Evolutionary conservation across 1,284 basidiomycete genomes (phyloP), one percentile per base, ranked within the genome.

Genomic region (Singerocomus inundabilis): DNA sequence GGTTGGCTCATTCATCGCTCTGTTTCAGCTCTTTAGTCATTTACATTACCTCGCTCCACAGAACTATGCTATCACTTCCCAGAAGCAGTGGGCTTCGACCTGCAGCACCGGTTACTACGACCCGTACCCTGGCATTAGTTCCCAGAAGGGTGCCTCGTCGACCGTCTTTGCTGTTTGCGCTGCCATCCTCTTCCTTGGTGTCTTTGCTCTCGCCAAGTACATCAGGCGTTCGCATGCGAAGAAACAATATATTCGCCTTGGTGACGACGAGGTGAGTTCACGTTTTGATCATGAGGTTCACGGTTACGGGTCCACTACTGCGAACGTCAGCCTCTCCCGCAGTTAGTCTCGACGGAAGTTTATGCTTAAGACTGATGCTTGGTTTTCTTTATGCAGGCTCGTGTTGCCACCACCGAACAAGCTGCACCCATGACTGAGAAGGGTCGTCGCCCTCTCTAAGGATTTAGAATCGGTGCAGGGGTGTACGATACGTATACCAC

Each of bases 41-140:
- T 45, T 45, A 37, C 42, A 49, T 50, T 34, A 18, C 35, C 25
- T 48, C 33, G 12, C 37, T 18, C 31, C 15, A 4, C 51, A 84
- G 85, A 78, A 77, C 62, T 78, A 83, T 24, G 81, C 81, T 45
- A 81, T 88, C 71, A 77, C 76, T 48, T 82, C 77, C 68, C 85
- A 85, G 74, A 76, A 72, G 67, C 77, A 86, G 61, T 88, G 85
- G 85, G 77, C 75, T 53, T 71, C 79, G 39, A 74, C 76, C 40
- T 87, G 85, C 71, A 72, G 72, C 57, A 26, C 62, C 34, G 53
- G 54, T 41, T 64, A 62, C 50, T 56, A 67, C 46, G 66, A 67
- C 41, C 54, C 68, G 33, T 69, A 72, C 59, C 69, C 67, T 50
- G 62, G 63, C 47, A 67, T 74, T 42, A 54, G 62, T 25, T 59